Evolutionary conservation across 1,139 yeast species (phyloP).

Genomic region (Yamadazyma dendronema): DNA sequence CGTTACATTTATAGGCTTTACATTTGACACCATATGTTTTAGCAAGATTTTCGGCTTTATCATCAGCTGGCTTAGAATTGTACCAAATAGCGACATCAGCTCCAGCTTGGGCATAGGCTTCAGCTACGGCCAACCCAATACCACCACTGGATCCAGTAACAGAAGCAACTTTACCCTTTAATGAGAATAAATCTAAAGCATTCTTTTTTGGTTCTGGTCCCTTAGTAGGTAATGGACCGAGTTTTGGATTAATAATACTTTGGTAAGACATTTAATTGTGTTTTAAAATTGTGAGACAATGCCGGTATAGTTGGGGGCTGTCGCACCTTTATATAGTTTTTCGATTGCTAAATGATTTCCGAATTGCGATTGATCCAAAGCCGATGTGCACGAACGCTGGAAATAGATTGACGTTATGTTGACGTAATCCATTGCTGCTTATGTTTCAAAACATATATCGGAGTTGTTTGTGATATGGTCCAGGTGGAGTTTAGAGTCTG

Average conservation of each 20-base stretch:
- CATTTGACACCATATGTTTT: conserved; percentile 64
- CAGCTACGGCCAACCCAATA: conserved; percentile 81
- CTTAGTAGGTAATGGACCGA: conserved; percentile 29
- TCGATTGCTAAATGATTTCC: conserved; percentile 3
- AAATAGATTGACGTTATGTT: neutral
- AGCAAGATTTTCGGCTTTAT: conserved; percentile 55
- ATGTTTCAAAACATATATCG: too few species aligned
- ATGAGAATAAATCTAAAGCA: conserved; percentile 53
- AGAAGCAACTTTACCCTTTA: conserved; percentile 85
- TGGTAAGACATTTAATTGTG: conserved; percentile 13
- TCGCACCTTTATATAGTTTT: conserved; percentile 7
- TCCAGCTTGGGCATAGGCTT: conserved; percentile 86
- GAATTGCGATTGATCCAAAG: neutral
- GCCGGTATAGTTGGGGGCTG: neutral
- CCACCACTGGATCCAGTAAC: conserved; percentile 88
- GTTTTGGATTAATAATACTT: conserved; percentile 22
- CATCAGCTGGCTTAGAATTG: conserved; percentile 53
- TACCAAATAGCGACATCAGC: conserved; percentile 86
- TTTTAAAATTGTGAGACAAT: conserved; percentile 3
- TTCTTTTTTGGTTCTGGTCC: conserved; percentile 29
- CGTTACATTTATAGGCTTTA: conserved; percentile 71
- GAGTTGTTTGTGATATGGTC: too few species aligned
- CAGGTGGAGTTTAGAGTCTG: too few species aligned
- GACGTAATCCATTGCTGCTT: neutral
- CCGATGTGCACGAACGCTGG: neutral